Evolutionary conservation across 352 stramenopile species (phyloP).

Genomic region (Globisporangium cylindrosporum): DNA sequence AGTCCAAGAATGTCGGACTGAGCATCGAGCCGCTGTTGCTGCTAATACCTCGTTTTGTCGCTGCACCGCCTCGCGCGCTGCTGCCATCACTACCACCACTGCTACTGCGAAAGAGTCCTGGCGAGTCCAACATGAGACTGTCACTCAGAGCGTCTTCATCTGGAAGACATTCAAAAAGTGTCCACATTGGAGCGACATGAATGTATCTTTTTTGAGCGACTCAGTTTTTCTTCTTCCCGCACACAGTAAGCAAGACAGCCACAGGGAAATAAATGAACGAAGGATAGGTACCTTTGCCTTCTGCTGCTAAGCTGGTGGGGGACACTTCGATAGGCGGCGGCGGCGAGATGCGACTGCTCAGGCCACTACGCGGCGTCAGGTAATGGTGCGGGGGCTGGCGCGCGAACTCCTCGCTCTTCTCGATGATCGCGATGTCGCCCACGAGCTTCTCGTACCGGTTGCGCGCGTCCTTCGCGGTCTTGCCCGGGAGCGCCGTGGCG

Average conservation of each 20-base stretch:
- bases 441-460: slow-evolving; percentile 76
- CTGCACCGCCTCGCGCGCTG: not conserved
- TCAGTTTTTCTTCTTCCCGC: not conserved
- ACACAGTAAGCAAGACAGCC: not conserved
- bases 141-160: not conserved
- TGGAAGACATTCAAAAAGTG: not conserved
- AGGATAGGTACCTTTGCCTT: slow-evolving; percentile 14
- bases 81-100: not conserved
- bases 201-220: slow-evolving; percentile 1
- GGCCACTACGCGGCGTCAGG: not conserved
- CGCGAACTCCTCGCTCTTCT: slow-evolving; percentile 23
- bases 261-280: not conserved
- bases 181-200: not conserved
- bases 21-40: slow-evolving; percentile 41
- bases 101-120: slow-evolving; percentile 18
- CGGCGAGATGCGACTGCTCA: slow-evolving; percentile 55
- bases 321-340: slow-evolving; percentile 67
- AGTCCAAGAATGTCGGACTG: slow-evolving; percentile 77
- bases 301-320: slow-evolving; percentile 2
- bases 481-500: slow-evolving; percentile 57
- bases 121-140: slow-evolving; percentile 20
- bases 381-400: not conserved
- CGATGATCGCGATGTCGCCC: slow-evolving; percentile 66
- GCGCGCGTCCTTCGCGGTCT: slow-evolving; percentile 71
- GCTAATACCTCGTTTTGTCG: slow-evolving; percentile 16